phyloP scores from a whole-genome alignment of 306 rosid species.

The Medicago lupulina region DNA sequence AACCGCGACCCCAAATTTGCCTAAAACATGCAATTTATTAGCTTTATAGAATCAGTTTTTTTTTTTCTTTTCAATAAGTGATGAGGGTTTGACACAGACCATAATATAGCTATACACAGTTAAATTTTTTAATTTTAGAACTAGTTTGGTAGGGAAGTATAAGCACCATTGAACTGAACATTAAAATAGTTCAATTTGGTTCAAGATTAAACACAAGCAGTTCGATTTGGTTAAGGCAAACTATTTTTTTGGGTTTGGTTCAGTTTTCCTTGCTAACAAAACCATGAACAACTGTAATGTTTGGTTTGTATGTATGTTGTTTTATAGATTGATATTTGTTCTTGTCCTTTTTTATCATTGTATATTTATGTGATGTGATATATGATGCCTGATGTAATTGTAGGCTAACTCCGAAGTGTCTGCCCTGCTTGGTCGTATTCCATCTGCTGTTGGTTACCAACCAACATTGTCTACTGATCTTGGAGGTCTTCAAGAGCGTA shows the following conservation, averaged over 20 bases:
- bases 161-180: background rate
- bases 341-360: background rate
- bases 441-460: constrained; percentile 99
- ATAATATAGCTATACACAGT: too few relatives aligned
- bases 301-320: background rate
- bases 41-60: too few relatives aligned
- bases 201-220: background rate
- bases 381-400: constrained; percentile 1
- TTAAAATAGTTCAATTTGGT: too few relatives aligned
- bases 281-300: background rate
- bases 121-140: background rate
- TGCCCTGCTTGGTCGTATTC: constrained; percentile 99
- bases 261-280: background rate
- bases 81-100: too few relatives aligned
- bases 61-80: too few relatives aligned
- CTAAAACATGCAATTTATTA: too few relatives aligned
- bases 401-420: constrained; percentile 99
- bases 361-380: background rate
- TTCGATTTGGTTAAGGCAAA: background rate
- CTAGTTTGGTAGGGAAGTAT: background rate
- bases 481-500: constrained; percentile 99
- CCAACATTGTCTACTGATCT: constrained; percentile 98
- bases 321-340: background rate
- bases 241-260: background rate
- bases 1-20: too few relatives aligned